Conservation (phyloP, 2,329 filamentous ascomycete species). For the Colletotrichum sp. region DNA sequence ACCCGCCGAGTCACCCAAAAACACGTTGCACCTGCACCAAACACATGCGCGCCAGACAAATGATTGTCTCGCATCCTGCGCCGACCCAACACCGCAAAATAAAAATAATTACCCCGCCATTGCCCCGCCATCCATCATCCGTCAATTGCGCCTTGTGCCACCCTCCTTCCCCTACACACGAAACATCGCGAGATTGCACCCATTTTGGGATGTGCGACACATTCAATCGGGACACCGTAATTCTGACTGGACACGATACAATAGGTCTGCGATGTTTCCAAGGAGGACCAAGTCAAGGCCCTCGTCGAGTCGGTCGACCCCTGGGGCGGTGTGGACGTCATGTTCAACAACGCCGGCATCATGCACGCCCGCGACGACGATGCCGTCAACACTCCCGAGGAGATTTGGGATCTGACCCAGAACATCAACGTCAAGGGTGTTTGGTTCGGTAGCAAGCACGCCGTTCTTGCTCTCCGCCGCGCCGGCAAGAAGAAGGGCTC, state of each 20-base stretch:
- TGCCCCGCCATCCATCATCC: conserved; percentile 1
- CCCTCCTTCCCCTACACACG: background rate
- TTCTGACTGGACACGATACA: background rate
- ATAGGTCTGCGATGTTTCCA: conserved; percentile 75
- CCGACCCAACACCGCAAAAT: background rate
- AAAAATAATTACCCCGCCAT: conserved; percentile 13
- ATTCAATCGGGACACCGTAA: background rate
- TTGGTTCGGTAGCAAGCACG: conserved; percentile 96
- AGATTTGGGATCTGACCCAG: conserved; percentile 93
- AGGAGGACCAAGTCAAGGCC: conserved; percentile 78
- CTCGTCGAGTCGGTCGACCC: conserved; percentile 77
- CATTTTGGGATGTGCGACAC: background rate
- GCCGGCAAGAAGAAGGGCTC: conserved; percentile 80
- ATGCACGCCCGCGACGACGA: conserved; percentile 88
- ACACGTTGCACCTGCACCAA: conserved; percentile 26
- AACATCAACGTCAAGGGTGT: conserved; percentile 97
- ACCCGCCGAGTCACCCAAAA: background rate
- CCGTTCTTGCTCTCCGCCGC: conserved; percentile 79
- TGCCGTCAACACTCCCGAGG: conserved; percentile 83
- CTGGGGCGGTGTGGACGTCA: conserved; percentile 88
- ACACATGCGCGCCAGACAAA: background rate
- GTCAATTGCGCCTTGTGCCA: background rate
- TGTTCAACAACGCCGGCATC: conserved; percentile 98
- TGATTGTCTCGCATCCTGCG: background rate
- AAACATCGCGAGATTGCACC: background rate